These are phyloP conservation scores for Rhodomyrtus tomentosa DNA, from an alignment of 345 rosid genomes.

Conservation along the genomic window DNA sequence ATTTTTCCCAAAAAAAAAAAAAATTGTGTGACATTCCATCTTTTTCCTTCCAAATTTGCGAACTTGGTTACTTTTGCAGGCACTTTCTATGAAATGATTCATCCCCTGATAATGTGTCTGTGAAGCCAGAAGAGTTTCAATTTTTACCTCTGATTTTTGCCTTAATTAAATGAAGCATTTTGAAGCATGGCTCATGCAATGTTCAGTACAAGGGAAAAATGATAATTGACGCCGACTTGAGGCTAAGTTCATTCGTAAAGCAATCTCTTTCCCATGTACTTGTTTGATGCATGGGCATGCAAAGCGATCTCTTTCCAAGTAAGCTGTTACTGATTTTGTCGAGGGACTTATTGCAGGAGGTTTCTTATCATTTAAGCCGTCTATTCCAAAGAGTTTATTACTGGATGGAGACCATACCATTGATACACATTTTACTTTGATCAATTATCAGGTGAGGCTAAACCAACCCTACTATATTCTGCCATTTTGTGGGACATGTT, in stretches of 20 bases:
- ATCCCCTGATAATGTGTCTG: background rate
- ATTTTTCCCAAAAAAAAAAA: background rate
- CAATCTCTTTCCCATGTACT: background rate
- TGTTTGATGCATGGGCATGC: background rate
- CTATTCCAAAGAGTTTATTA: constrained; percentile 71
- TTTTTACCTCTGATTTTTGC: background rate
- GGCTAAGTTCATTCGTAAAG: background rate
- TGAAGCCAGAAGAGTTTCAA: background rate
- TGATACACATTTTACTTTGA: constrained; percentile 64
- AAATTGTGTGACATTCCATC: background rate
- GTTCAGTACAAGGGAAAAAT: background rate
- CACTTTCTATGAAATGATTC: background rate
- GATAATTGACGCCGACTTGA: background rate
- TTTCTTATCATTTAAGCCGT: constrained; percentile 76
- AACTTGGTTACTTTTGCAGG: background rate
- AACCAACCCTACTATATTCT: constrained; percentile 2
- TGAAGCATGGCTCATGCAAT: background rate
- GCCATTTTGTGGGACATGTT: background rate
- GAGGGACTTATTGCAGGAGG: constrained; percentile 56
- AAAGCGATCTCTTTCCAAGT: background rate
- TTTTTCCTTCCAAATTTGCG: background rate
- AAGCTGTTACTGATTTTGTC: background rate
- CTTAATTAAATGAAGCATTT: background rate
- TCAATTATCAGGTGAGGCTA: constrained; percentile 75
- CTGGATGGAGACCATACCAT: constrained; percentile 79